A percentile compares a stretch with the other conserved stretches of the same genome.
phyloP scores from a whole-genome alignment of 495 filamentous ascomycete species.

The Emericellopsis terricola region DNA sequence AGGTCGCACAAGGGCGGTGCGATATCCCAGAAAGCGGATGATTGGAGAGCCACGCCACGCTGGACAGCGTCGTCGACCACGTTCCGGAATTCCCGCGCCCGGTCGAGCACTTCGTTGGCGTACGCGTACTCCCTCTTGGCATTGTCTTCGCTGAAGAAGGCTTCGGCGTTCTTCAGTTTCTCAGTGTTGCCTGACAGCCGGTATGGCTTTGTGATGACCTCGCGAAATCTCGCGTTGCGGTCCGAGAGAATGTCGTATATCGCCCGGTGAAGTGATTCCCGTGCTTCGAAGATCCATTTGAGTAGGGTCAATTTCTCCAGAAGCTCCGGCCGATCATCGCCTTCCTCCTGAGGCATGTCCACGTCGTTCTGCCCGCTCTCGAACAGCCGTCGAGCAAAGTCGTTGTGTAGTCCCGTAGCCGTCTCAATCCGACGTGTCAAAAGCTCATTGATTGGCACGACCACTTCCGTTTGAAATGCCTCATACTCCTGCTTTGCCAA shows the following conservation, averaged over 20 bases:
- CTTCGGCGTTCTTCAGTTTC: constrained; percentile 55
- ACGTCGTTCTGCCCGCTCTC: constrained; percentile 55
- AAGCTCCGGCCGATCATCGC: constrained; percentile 86
- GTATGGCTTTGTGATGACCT: constrained; percentile 67
- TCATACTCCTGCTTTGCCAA: constrained; percentile 57
- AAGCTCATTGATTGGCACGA: constrained; percentile 60
- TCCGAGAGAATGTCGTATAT: constrained; percentile 68
- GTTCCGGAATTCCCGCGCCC: constrained; percentile 60
- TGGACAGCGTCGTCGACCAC: constrained; percentile 74
- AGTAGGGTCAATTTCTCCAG: constrained; percentile 85
- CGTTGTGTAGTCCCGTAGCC: constrained; percentile 48
- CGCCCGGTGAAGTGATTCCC: constrained; percentile 69
- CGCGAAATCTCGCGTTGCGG: constrained; percentile 71
- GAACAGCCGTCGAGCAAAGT: constrained; percentile 51
- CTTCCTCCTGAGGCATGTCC: constrained; percentile 78
- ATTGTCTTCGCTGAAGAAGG: constrained; percentile 68
- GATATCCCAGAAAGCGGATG: constrained; percentile 94
- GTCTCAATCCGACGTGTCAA: constrained; percentile 44
- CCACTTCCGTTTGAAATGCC: constrained; percentile 51
- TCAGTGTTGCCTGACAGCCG: constrained; percentile 46
- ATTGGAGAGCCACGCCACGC: constrained; percentile 76
- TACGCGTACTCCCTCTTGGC: constrained; percentile 45
- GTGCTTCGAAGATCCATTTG: constrained; percentile 94
- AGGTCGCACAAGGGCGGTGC: constrained; percentile 62
- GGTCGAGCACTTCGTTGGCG: constrained; percentile 45